Evolutionary conservation across 371 early-diverging fungal species (phyloP), one percentile per base, ranked within the genome.

Genomic region (Phascolomyces articulosus): DNA sequence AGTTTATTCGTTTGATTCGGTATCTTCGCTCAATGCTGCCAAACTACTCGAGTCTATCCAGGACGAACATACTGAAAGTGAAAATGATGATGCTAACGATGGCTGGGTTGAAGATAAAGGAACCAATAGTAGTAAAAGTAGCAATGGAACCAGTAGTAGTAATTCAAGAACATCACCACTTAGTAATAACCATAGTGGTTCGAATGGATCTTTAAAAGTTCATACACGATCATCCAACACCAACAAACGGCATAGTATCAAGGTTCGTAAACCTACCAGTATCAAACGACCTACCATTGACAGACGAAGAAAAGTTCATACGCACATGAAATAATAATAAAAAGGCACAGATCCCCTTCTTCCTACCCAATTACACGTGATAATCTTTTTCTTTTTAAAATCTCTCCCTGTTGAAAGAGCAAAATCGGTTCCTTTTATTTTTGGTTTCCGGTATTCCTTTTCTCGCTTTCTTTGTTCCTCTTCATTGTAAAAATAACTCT

Each of bases 1-100:
- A 34, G 31, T 51, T 3, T 41, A 62, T 18, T 56, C 34, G 9
- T 34, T 38, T 24, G 60, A 65, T 41, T 54, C 60, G 6, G 53
- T 55, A 13, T 51, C 55, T n/a, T 51, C 55, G 10, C 28, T 60
- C 40, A 26, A 44, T 18, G 60, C 58, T 11, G 41, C 31, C n/a
- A 65, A 55, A 31, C 54, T 65, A n/a, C 31, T 60, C 20, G 31
- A 28, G 13, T 65, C 54, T 20, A 60, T 65, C 11, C 57, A 55
- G 55, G 18, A 47, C 51, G 49, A 58, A 47, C 60, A n/a, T 31
- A 23, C 38, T 40, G 34, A 26, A 16, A 23, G 15, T 40, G 40
- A 28, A 40, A 40, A 34, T 24, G 27, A 21, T 20, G 47, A 47
- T 10, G 60, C 24, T 18, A 20, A 59, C 20, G 48, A 59, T 31